Base-by-base conservation (phyloP, 129 eudicot species). In the Rutidosis leptorrhynchoides region DNA sequence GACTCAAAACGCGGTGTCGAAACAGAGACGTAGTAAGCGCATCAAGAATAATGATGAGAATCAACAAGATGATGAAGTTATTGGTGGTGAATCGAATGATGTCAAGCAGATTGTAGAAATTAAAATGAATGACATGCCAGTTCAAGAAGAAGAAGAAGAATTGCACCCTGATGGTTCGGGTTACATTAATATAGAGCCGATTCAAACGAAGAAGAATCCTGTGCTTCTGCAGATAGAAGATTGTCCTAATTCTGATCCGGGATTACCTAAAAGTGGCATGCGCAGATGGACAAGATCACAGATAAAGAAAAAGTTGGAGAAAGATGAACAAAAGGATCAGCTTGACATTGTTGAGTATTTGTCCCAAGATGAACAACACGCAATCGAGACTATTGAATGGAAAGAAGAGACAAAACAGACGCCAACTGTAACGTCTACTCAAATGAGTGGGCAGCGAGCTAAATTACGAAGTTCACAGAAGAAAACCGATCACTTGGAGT, bases 391-490 rank as follows among this genome's bases (percentile, higher is more conserved):
- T 12, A 64, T 64, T 17, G 24, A 25, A 16, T 22, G 10, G 12
- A 24, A 35, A 35, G 43, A 64, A 54, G 51, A 23, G 60, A 3
- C 48, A 54, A 48, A 64, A 43, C 24, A 24, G 65, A 27, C 37
- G 11, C 30, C 64, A 51, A 75, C 35, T 68, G 61, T 8, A 49
- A 69, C 51, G 22, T 70, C 58, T 70, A 58, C 48, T 29, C 67
- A 8, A 21, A 49, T 59, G 60, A 71, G 48, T 24, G 48, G 61
- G 45, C 75, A 48, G 17, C 68, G 68, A 59, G 51, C 68, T 26
- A 71, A 71, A 71, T 61, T 71, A 26, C 52, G 75, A 27, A 70
- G 75, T 58, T 70, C 65, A 5, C 40, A 70, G 67, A 70, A 70
- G 66, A 58, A 27, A 27, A 57, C 65, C 7, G 33, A 7, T 15